phyloP scores from a whole-genome alignment of 352 stramenopile species.

The Pythium sukuiense region DNA sequence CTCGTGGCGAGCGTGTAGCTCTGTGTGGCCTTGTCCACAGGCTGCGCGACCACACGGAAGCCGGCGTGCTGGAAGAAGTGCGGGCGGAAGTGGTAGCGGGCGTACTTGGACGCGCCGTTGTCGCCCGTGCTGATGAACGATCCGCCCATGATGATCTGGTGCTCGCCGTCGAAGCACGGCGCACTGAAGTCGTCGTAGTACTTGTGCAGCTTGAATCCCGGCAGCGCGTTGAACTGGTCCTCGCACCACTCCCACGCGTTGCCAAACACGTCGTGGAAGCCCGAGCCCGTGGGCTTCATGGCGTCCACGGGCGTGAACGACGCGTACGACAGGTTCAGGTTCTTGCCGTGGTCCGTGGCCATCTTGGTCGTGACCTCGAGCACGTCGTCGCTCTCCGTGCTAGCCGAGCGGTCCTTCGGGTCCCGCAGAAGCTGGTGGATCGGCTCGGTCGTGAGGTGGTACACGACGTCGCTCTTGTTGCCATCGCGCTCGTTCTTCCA shows the following conservation, averaged over 20 bases:
- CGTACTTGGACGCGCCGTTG: conserved; percentile 93
- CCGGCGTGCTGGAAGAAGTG: conserved; percentile 97
- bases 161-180: conserved; percentile 97
- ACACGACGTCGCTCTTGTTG: conserved; percentile 65
- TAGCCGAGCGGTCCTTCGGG: conserved; percentile 42
- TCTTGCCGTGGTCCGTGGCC: conserved; percentile 57
- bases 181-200: conserved; percentile 98
- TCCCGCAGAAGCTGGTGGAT: conserved; percentile 92
- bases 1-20: conserved; percentile 62
- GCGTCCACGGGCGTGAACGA: conserved; percentile 91
- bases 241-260: conserved; percentile 98
- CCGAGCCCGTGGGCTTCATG: conserved; percentile 62
- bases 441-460: conserved; percentile 91
- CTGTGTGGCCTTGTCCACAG: conserved; percentile 61
- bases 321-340: conserved; percentile 92
- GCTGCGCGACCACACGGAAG: conserved; percentile 92
- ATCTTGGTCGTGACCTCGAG: conserved; percentile 61
- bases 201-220: conserved; percentile 87
- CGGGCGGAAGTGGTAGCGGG: conserved; percentile 95
- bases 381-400: conserved; percentile 71
- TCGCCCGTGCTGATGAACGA: conserved; percentile 95
- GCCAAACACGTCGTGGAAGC: conserved; percentile 93
- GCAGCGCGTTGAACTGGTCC: conserved; percentile 93
- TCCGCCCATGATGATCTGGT: conserved; percentile 96
- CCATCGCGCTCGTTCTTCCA: conserved; percentile 76